These are phyloP conservation scores for Pyricularia sp. DNA, from an alignment of 2,329 filamentous ascomycete genomes.

Conservation along the genomic window DNA sequence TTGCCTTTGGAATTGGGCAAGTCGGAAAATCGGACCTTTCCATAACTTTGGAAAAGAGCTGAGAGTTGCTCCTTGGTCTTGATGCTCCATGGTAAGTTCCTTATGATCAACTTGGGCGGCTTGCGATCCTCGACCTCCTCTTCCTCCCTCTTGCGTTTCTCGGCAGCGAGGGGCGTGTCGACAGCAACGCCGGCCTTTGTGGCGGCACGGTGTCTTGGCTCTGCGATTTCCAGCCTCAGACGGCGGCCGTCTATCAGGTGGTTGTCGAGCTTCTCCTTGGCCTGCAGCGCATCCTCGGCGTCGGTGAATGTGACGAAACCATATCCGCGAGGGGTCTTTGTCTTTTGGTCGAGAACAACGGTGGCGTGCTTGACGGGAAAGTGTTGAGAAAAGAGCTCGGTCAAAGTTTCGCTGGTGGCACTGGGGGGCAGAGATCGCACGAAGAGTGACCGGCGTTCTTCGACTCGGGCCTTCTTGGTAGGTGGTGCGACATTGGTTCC, in stretches of 20 bases:
- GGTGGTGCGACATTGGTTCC: conserved; percentile 17
- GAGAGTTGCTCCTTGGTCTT: conserved; percentile 72
- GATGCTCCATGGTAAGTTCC: conserved; percentile 93
- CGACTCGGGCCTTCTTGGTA: conserved; percentile 44
- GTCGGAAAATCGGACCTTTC: conserved; percentile 79
- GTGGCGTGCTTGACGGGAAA: conserved; percentile 92
- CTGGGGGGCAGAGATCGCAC: conserved; percentile 71
- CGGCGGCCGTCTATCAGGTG: conserved; percentile 65
- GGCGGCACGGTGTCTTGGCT: conserved; percentile 61
- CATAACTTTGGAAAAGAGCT: conserved; percentile 71
- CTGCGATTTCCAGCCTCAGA: conserved; percentile 76
- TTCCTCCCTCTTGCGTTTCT: conserved; percentile 43
- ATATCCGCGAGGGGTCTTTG: conserved; percentile 80
- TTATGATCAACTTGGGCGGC: conserved; percentile 68
- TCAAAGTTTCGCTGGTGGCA: conserved; percentile 69
- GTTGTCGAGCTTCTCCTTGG: conserved; percentile 70
- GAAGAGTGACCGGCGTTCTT: conserved; percentile 65
- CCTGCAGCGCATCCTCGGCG: conserved; percentile 73
- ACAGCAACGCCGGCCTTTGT: conserved; percentile 23
- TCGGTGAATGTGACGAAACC: conserved; percentile 97
- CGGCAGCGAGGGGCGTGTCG: conserved; percentile 22
- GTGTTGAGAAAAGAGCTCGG: conserved; percentile 83
- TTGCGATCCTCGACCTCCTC: conserved; percentile 46
- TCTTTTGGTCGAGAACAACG: conserved; percentile 75
- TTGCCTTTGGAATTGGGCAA: conserved; percentile 66